Base-by-base conservation (phyloP, 2,329 filamentous ascomycete genomes). In the Colletotrichum sp. region DNA sequence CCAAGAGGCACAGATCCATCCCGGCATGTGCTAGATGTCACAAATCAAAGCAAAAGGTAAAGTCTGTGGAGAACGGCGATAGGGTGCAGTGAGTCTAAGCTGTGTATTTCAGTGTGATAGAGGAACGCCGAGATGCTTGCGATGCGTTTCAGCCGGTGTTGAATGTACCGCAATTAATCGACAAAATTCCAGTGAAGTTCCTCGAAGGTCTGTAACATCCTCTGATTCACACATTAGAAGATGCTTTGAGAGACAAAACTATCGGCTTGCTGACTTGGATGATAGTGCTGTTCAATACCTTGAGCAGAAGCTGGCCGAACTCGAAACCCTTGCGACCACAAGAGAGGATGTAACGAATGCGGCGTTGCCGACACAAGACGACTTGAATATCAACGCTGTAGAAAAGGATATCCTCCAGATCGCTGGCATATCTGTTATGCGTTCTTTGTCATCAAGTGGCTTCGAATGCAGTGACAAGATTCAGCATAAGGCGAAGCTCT, bases 401-500 rank as follows among this genome's bases (percentile, higher is more conserved):
- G 12, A 52, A 12, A 21, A 52, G 3, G n/a, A 52, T 52, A 0
- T 21, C 4, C n/a, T 21, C 6, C 44, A 52, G 12, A 52, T 52
- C n/a, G n/a, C n/a, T 21, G 6, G 44, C 5, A 21, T 52, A 52
- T 52, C n/a, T 21, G 44, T 52, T 8, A 52, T 21, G 6, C 44
- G n/a, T 21, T 21, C 2, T n/a, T 52, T 52, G 12, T 52, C 44
- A 52, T 5, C 44, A 21, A 52, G 44, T 52, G 44, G 10, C 44
- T 52, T 52, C 3, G 44, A 52, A 52, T 52, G n/a, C 44, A 52
- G 44, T 7, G 13, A 21, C 6, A 64, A 36, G 8, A 39, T 78
- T 6, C 65, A 67, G 18, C 69, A 80, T 52, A 65, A 69, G 6
- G 72, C 73, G 12, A 80, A 79, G 66, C 73, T 80, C 8, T 77